These are phyloP conservation scores for Acmispon strigosus DNA, from an alignment of 306 rosid species.

Conservation along the genomic window DNA sequence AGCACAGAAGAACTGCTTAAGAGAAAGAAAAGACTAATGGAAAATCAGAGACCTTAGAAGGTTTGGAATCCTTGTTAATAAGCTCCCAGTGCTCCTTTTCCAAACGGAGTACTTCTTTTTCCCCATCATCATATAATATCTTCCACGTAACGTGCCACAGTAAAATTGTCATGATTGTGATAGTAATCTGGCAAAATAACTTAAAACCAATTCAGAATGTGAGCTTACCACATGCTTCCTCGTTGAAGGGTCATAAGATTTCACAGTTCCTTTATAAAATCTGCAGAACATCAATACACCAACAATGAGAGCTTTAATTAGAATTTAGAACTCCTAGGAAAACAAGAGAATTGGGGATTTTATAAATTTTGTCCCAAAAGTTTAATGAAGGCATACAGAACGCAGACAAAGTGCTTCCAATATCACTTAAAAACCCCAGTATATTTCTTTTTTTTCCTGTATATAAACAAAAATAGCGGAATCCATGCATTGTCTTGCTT, in stretches of 20 bases:
- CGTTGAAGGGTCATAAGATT: conserved; percentile 69
- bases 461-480: not conserved
- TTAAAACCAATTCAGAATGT: conserved; percentile 11
- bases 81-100: conserved; percentile 52
- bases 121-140: conserved; percentile 58
- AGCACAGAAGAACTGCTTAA: conserved; percentile 11
- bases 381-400: conserved; percentile 2
- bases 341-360: not conserved
- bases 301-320: conserved; percentile 12
- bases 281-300: conserved; percentile 39
- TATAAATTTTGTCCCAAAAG: not conserved
- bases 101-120: conserved; percentile 31
- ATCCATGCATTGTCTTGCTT: conserved; percentile 9
- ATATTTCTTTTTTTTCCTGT: not conserved
- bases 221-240: conserved; percentile 85
- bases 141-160: conserved; percentile 30
- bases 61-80: conserved; percentile 10
- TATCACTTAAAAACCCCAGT: not conserved
- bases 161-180: conserved; percentile 19
- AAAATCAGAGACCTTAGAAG: conserved; percentile 37
- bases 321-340: conserved; percentile 6
- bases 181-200: conserved; percentile 3
- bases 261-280: conserved; percentile 80
- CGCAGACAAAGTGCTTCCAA: conserved; percentile 6
- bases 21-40: conserved; percentile 18